Conservation (phyloP, 371 early-diverging fungal genomes). For the Rhizopus microsporus region DNA sequence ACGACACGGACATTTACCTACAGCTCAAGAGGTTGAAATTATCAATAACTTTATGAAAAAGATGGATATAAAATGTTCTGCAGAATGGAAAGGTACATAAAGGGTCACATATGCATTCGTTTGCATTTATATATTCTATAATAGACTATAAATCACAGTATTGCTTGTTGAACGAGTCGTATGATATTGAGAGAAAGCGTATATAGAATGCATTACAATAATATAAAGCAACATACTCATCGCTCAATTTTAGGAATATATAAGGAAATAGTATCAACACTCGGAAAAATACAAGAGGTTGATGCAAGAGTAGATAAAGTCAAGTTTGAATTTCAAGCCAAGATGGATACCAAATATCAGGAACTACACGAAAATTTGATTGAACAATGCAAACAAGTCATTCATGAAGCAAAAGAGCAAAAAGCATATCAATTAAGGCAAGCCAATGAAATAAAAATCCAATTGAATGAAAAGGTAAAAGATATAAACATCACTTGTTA, state of each 20-base stretch:
- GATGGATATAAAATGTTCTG: slow-evolving; percentile 3
- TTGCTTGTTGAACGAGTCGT: slow-evolving; percentile 31
- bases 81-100: slow-evolving; percentile 22
- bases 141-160: slow-evolving; percentile 38
- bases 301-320: slow-evolving; percentile 28
- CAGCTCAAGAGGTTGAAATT: not conserved
- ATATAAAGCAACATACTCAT: not conserved
- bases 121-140: not conserved
- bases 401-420: slow-evolving; percentile 11
- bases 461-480: slow-evolving; percentile 13
- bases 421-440: not conserved
- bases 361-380: slow-evolving; percentile 25
- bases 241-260: slow-evolving; percentile 27
- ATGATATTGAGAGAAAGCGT: slow-evolving; percentile 26
- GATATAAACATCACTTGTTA: slow-evolving; percentile 6
- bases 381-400: slow-evolving; percentile 24
- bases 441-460: slow-evolving; percentile 5
- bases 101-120: not conserved
- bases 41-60: slow-evolving; percentile 6
- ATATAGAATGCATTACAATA: slow-evolving; percentile 5
- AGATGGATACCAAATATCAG: slow-evolving; percentile 32
- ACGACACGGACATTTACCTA: slow-evolving; percentile 14
- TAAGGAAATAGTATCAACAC: slow-evolving; percentile 27
- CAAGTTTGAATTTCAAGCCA: slow-evolving; percentile 24
- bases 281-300: slow-evolving; percentile 27